These are phyloP conservation scores for Penicillium sp. DNA, from an alignment of 2,329 filamentous ascomycete species.

Conservation along the genomic window DNA sequence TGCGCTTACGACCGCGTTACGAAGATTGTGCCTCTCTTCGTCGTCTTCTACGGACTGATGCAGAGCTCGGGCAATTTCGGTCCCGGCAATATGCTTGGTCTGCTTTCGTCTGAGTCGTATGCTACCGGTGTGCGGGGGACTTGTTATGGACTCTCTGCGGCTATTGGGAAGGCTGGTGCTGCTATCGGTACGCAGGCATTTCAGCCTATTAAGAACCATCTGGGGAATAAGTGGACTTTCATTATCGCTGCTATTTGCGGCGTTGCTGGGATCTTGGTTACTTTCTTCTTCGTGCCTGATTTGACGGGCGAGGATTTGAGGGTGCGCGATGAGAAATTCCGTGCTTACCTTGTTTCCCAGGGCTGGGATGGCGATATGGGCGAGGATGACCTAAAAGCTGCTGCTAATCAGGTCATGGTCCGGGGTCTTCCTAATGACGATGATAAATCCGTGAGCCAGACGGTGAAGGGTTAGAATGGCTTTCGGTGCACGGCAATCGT, in stretches of 20 bases:
- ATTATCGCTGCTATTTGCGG: constrained; percentile 53
- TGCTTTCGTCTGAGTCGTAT: constrained; percentile 52
- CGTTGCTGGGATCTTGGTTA: constrained; percentile 47
- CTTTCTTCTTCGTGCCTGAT: constrained; percentile 48
- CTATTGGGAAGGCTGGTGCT: constrained; percentile 51
- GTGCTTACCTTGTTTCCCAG: constrained; percentile 43
- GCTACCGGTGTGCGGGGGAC: constrained; percentile 53
- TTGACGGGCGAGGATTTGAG: constrained; percentile 46
- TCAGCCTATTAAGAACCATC: constrained; percentile 44
- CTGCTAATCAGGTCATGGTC: constrained; percentile 28
- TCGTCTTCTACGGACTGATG: constrained; percentile 53
- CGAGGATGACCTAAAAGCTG: constrained; percentile 36
- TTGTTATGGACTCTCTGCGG: constrained; percentile 52
- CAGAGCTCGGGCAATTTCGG: constrained; percentile 51
- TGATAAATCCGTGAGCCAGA: not conserved
- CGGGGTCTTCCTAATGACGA: not conserved
- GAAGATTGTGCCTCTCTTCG: constrained; percentile 50
- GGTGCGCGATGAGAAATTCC: constrained; percentile 45
- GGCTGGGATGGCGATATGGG: constrained; percentile 51
- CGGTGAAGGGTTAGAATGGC: not conserved
- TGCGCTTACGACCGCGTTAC: constrained; percentile 48
- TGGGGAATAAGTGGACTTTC: constrained; percentile 52
- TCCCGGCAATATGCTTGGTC: constrained; percentile 51
- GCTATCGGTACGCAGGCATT: constrained; percentile 53
- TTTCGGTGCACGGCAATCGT: not conserved